Percentiles rank a stretch among this genome's conserved stretches.
phyloP scores from a whole-genome alignment of 306 rosid genomes.

The Benincasa hispida region DNA sequence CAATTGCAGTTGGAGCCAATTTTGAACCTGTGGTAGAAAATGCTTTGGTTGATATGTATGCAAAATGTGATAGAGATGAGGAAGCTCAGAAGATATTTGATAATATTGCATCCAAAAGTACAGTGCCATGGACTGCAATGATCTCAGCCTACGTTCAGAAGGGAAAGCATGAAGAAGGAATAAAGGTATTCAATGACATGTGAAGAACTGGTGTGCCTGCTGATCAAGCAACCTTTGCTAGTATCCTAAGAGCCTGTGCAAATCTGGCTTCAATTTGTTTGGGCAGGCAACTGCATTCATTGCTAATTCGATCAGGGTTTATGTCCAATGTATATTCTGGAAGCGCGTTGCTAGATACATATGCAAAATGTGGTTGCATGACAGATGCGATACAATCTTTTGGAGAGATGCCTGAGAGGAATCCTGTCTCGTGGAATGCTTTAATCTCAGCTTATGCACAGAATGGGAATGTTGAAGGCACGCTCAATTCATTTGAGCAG shows the following conservation, averaged over 20 bases:
- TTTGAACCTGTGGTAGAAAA: conserved; percentile 54
- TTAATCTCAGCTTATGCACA: conserved; percentile 78
- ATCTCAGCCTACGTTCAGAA: conserved; percentile 65
- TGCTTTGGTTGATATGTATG: conserved; percentile 88
- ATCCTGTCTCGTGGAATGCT: conserved; percentile 76
- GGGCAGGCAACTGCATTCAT: conserved; percentile 67
- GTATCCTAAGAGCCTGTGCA: conserved; percentile 61
- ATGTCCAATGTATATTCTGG: conserved; percentile 67
- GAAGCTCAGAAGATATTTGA: conserved; percentile 54
- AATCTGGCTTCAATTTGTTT: conserved; percentile 50
- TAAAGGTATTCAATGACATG: conserved; percentile 51
- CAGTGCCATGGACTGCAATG: conserved; percentile 88
- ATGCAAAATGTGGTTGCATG: conserved; percentile 88
- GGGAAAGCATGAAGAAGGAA: conserved; percentile 58
- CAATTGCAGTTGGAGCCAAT: conserved; percentile 34
- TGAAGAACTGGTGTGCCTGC: conserved; percentile 30
- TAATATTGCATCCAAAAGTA: conserved; percentile 33
- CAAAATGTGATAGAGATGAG: conserved; percentile 61
- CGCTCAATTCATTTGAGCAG: conserved; percentile 51
- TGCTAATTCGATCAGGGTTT: conserved; percentile 44
- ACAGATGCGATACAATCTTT: conserved; percentile 51
- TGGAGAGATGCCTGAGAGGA: conserved; percentile 73
- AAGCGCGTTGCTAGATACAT: conserved; percentile 86
- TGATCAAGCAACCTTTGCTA: conserved; percentile 78
- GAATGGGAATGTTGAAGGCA: conserved; percentile 50